Evolutionary conservation across 768 basidiomycete genomes (phyloP), one percentile per base, ranked within the genome.

Genomic region (Clitopilus hobsonii): DNA sequence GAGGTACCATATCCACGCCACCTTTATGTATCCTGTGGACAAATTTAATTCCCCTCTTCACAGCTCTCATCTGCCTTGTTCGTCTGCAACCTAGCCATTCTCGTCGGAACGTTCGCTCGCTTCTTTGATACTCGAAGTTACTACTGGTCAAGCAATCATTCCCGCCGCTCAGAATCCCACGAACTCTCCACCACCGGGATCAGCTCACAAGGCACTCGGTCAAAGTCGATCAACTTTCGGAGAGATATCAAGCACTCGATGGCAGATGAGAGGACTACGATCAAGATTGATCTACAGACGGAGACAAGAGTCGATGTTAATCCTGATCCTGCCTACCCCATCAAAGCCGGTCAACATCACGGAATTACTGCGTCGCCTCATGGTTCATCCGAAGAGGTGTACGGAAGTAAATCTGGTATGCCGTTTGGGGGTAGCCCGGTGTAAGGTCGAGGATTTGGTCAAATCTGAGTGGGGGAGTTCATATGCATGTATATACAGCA

Each of bases 31-130:
- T 27, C n/a, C 16, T 28, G 14, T 10, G 5, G 20, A 36, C 23
- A 22, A 20, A 8, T 22, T 52, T 45, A 27, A 13, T 32, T 45
- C 22, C 22, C 41, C 18, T 45, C 18, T 16, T 18, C 16, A 20
- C 49, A 74, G 73, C 68, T 67, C 55, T 61, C 61, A 45, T 56
- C 69, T 28, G 70, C 72, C 10, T 63, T 75, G 5, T 65, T 73
- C 30, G 73, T 74, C 13, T 70, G 69, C 58, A 74, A 71, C 50
- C 58, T 74, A 25, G 73, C 75, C 0, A 66, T 74, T 14, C 60
- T 74, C 25, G 60, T 68, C 8, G 67, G 72, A 20, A 52, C 67
- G 1, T 29, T 65, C 48, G 51, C 69, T 27, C 63, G 56, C 26
- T 52, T 64, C 49, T 32, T 58, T 36, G 54, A 58, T 16, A 18